Base-by-base conservation (phyloP, 495 filamentous ascomycete genomes). In the Aspergillus nidulans region DNA sequence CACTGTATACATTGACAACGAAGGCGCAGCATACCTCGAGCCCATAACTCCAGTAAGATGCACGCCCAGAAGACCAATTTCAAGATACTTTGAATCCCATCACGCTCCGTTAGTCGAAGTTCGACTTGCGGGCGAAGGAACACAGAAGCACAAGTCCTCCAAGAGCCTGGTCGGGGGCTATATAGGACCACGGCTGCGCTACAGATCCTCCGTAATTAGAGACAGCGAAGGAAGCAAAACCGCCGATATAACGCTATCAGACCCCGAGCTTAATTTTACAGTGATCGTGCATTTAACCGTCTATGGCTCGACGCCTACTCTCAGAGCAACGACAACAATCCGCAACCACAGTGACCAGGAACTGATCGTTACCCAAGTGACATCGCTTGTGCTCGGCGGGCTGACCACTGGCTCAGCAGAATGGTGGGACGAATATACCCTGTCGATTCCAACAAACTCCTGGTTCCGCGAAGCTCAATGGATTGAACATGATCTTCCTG, bases 401-500 rank as follows among this genome's bases (percentile, higher is more conserved):
- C 44, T 63, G 24, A 57, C 55, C 5, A 56, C 48, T 15, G 55
- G 55, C 7, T 59, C 58, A 1, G 20, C 41, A 21, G 20, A 57
- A 20, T 66, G 61, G 55, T 66, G 56, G 58, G 8, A 25, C 7
- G 56, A 59, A 30, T 63, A 61, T 34, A 57, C 23, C 1, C 28
- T 66, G 1, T 61, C 53, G 1, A 36, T 52, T 4, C 25, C 63
- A 1, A 54, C 55, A 30, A 63, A 66, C 41, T 56, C 61, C 18
- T 66, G 63, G 63, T 66, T 66, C 47, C 43, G 63, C 23, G 63
- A 66, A 30, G 60, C 60, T 16, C 63, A 63, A 20, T 66, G 63
- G 63, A 49, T 54, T n/a, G 50, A 56, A 21, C 38, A 47, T 13
- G 30, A 32, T 18, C 45, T 66, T 9, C 61, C 61, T 6, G 50